Percentiles rank a stretch among this genome's conserved stretches.
Conservation (phyloP, 257 asterid species). For the Marsdenia floribunda region DNA sequence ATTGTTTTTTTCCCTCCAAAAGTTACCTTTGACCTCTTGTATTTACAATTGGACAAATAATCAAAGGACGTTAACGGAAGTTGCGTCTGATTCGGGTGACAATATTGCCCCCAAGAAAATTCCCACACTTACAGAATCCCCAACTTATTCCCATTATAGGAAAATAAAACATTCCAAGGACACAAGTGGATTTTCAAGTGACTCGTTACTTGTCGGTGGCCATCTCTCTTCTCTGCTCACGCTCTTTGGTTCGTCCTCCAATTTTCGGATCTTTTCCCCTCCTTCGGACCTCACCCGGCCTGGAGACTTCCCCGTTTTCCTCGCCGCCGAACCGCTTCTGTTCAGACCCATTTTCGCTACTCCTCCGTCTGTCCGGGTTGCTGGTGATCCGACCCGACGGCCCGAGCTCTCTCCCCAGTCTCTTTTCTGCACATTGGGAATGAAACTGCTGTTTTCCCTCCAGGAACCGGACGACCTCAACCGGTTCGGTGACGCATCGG, state of each 20-base stretch:
- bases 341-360: conserved; percentile 28
- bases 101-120: conserved; percentile 3
- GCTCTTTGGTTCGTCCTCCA: conserved; percentile 21
- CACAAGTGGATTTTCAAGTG: conserved; percentile 86
- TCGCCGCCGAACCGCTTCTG: conserved; percentile 36
- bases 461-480: conserved; percentile 25
- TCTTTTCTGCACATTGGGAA: conserved; percentile 26
- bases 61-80: not conserved
- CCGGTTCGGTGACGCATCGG: conserved; percentile 56
- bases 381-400: conserved; percentile 70
- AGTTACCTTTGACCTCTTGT: conserved; percentile 19
- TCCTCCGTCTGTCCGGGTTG: conserved; percentile 31
- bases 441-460: conserved; percentile 17
- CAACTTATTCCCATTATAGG: conserved; percentile 30
- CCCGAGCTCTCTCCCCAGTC: conserved; percentile 54
- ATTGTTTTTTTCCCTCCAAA: conserved; percentile 20
- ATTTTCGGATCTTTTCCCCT: conserved; percentile 38
- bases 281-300: conserved; percentile 51
- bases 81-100: not conserved
- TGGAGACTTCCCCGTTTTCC: conserved; percentile 60
- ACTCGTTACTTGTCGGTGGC: conserved; percentile 55
- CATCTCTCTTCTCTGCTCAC: conserved; percentile 22
- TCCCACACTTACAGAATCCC: not conserved
- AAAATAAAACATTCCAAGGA: conserved; percentile 92
- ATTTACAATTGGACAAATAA: conserved; percentile 30